Conservation (phyloP, 306 rosid species). For the Malus sieversii region DNA sequence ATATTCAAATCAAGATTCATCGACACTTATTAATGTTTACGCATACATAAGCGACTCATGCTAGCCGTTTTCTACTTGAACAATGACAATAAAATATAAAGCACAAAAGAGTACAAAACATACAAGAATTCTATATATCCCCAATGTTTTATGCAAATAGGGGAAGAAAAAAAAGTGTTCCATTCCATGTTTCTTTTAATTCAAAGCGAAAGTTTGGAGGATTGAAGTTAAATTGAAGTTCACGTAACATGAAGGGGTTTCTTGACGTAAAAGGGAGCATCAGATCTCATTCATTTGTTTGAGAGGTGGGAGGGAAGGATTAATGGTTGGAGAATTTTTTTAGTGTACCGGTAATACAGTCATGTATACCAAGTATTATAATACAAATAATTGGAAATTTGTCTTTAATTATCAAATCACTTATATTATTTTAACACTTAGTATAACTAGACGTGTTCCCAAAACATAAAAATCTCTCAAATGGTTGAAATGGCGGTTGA, state of each 20-base stretch:
- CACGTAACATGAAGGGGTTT: slow-evolving; percentile 40
- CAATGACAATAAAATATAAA: background rate
- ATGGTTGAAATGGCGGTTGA: background rate
- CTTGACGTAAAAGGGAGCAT: slow-evolving; percentile 55
- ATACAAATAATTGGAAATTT: too few relatives aligned
- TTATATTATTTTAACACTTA: too few relatives aligned
- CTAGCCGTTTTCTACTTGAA: background rate
- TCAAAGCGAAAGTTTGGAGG: slow-evolving; percentile 14
- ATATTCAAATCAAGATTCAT: background rate
- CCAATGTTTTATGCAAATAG: background rate
- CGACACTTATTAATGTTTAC: background rate
- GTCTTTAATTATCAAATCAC: too few relatives aligned
- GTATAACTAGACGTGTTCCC: accelerated
- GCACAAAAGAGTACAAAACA: background rate
- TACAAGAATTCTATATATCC: background rate
- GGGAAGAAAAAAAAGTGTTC: background rate
- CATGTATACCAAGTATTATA: too few relatives aligned
- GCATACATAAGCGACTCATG: background rate
- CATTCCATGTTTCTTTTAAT: background rate
- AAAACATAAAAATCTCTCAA: background rate
- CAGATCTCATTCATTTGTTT: slow-evolving; percentile 23
- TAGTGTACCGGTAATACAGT: too few relatives aligned
- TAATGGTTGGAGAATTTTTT: background rate
- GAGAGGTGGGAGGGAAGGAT: background rate
- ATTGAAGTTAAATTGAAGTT: slow-evolving; percentile 23